Conservation (phyloP, 495 filamentous ascomycete species). For the Tirmania nivea region DNA sequence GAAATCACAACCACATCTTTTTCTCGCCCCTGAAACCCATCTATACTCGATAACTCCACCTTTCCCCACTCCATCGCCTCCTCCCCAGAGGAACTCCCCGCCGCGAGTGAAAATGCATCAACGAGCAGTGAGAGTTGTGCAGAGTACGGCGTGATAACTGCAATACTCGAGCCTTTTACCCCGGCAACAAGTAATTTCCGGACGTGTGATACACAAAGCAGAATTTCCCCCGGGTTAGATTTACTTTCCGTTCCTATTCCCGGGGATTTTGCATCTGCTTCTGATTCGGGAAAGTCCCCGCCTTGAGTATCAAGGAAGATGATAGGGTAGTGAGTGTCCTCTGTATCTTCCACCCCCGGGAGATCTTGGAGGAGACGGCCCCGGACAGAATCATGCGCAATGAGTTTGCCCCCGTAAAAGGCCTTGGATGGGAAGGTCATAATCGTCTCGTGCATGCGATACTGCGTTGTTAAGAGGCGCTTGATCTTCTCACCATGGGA, state of each 20-base stretch:
- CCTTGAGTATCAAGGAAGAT: slow-evolving; percentile 95
- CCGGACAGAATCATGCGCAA: slow-evolving; percentile 59
- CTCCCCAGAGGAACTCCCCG: neutral
- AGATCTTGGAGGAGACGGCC: slow-evolving; percentile 52
- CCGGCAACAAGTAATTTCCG: slow-evolving; percentile 52
- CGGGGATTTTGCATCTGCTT: slow-evolving; percentile 14
- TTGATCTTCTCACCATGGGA: slow-evolving; percentile 73
- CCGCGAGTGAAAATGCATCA: slow-evolving; percentile 26
- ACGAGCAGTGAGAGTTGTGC: slow-evolving; percentile 69
- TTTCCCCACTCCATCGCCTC: neutral
- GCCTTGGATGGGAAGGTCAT: slow-evolving; percentile 84
- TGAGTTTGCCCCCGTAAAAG: slow-evolving; percentile 60
- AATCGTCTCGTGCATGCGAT: slow-evolving; percentile 90
- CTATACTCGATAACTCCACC: slow-evolving; percentile 81
- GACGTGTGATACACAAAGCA: slow-evolving; percentile 58
- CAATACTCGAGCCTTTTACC: slow-evolving; percentile 59
- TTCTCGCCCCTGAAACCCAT: slow-evolving; percentile 92
- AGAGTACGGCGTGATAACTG: slow-evolving; percentile 90
- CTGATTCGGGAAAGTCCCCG: slow-evolving; percentile 54
- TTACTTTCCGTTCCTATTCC: slow-evolving; percentile 53
- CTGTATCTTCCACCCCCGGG: slow-evolving; percentile 61
- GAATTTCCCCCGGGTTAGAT: slow-evolving; percentile 79
- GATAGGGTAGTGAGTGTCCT: slow-evolving; percentile 70
- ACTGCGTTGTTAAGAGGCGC: slow-evolving; percentile 90
- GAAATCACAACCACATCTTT: slow-evolving; percentile 89